Evolutionary conservation across 225 moss, liverwort and hornwort genomes (phyloP), one percentile per base, ranked within the genome.

Genomic region (Asterella californica): DNA sequence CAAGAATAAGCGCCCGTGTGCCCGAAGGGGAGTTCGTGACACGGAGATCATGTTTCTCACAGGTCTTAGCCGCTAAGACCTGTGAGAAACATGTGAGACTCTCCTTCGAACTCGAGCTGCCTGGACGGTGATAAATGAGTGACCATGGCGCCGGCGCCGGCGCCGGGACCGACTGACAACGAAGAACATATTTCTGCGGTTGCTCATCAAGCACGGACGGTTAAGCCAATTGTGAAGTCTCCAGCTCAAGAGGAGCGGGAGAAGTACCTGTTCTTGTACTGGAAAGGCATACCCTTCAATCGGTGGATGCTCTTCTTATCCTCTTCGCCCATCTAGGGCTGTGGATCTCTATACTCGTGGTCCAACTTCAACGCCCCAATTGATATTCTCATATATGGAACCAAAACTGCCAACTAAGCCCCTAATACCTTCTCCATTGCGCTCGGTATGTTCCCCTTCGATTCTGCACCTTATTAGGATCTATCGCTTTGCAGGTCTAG

Each of bases 331-430:
- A 92, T 91, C 73, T 91, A 92, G 83, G 91, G 92, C 80, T 92
- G 92, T 64, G 92, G 92, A 65, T 92, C 92, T 10, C 83, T 92
- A 46, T 92, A 92, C 86, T 66, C 92, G 11, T 92, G 92, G 92
- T 92, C 92, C 2, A 90, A 90, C 34, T 91, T 92, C 86, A 92
- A 92, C 72, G 87, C 79, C 6, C 92, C 92, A 27, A 92, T 92
- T 52, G 92, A 92, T 69, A 77, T 38, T 72, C 91, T 90, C 86
- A 86, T 92, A 32, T 92, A 91, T 37, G 92, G 90, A 64, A 83
- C 86, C 29, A 86, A 82, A 76, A 90, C 88, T 0, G 89, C 88
- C 0, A 84, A 90, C 72, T 90, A 76, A 76, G 91, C 92, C 2
- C 77, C 79, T 0, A 92, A 87, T 65, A 82, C 92, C 5, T 92